A percentile compares a stretch with the other conserved stretches of the same genome.
Evolutionary conservation across 768 basidiomycete genomes (phyloP).

Genomic region (Psilocybe azurescens): DNA sequence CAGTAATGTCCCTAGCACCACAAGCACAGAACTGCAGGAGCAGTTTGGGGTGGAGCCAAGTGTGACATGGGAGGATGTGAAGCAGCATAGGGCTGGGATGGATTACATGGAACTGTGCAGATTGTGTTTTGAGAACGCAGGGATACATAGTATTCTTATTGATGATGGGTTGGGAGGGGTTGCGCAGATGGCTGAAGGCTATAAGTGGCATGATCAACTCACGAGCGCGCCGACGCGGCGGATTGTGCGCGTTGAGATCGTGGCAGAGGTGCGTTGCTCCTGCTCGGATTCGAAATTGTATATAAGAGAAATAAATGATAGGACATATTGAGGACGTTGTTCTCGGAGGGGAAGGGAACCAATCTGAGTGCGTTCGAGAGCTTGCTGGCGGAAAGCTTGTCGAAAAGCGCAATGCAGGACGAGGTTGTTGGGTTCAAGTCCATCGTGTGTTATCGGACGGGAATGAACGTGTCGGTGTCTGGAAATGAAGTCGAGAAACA

Average conservation of each 20-base stretch:
- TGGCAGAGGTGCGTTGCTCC: constrained; percentile 64
- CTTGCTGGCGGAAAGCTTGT: constrained; percentile 42
- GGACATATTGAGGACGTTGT: constrained; percentile 37
- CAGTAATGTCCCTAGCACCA: constrained; percentile 1
- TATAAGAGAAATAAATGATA: constrained; percentile 10
- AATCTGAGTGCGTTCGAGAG: constrained; percentile 37
- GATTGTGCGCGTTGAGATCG: constrained; percentile 70
- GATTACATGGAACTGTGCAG: constrained; percentile 65
- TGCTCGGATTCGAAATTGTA: neutral
- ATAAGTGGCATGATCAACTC: constrained; percentile 68
- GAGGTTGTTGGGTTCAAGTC: constrained; percentile 77
- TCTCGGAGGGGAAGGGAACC: constrained; percentile 20
- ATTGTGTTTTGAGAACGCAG: constrained; percentile 54
- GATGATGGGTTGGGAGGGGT: constrained; percentile 72
- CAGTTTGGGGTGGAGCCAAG: no score
- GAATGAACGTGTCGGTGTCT: constrained; percentile 55
- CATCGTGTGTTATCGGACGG: constrained; percentile 78
- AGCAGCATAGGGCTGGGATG: constrained; percentile 43
- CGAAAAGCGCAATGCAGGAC: constrained; percentile 41
- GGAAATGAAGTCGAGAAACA: constrained; percentile 31
- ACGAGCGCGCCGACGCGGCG: constrained; percentile 57
- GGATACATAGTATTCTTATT: constrained; percentile 72
- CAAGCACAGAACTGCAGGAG: constrained; percentile 10
- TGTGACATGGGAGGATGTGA: constrained; percentile 64
- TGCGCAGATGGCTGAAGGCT: constrained; percentile 50